These are phyloP conservation scores for Breynia disticha DNA, from an alignment of 441 rosid species.

Conservation along the genomic window DNA sequence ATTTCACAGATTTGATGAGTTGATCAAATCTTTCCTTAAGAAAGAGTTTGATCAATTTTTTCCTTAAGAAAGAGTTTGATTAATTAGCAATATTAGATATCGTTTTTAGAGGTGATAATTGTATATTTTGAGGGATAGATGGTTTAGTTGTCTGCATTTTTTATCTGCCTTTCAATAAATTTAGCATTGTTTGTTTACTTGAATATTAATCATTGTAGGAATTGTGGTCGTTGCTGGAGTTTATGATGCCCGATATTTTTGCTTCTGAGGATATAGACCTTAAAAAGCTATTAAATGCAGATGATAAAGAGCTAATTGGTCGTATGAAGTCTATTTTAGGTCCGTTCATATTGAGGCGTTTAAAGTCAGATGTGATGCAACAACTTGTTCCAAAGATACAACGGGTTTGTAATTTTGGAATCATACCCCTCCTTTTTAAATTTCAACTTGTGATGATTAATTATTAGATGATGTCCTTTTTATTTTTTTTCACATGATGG, in stretches of 20 bases:
- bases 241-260: constrained; percentile 95
- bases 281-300: constrained; percentile 76
- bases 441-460: too few relatives aligned
- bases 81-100: too few relatives aligned
- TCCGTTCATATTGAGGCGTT: constrained; percentile 89
- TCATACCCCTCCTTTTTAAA: neutral
- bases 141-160: too few relatives aligned
- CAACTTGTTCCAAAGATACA: constrained; percentile 95
- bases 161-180: too few relatives aligned
- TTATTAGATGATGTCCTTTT: constrained; percentile 7
- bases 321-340: constrained; percentile 94
- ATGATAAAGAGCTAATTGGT: constrained; percentile 69
- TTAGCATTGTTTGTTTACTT: constrained; percentile 7
- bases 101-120: neutral
- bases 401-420: constrained; percentile 37
- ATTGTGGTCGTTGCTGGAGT: constrained; percentile 90
- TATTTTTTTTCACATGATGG: neutral
- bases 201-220: constrained; percentile 41
- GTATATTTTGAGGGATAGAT: neutral
- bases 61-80: too few relatives aligned
- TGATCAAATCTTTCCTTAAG: too few relatives aligned
- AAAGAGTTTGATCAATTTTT: too few relatives aligned
- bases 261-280: constrained; percentile 83
- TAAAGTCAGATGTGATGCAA: constrained; percentile 96
- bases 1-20: too few relatives aligned